Evolutionary conservation across 768 basidiomycete genomes (phyloP).

Genomic region (Trametes elegans): DNA sequence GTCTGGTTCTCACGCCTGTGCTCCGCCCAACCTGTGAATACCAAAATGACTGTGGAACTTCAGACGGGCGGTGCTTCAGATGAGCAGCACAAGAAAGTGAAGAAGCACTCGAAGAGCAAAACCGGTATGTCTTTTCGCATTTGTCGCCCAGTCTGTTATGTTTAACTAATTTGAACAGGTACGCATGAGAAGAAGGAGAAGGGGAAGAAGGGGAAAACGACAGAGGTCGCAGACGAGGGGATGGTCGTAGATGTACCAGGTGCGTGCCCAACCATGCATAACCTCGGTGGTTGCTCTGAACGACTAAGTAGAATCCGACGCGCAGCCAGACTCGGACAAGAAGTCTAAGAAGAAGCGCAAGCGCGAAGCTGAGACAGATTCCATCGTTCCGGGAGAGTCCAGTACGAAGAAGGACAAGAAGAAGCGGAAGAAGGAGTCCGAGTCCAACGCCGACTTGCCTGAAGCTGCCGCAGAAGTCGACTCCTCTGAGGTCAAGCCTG

Average conservation of each 20-base stretch:
- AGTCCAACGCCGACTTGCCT: conserved; percentile 21
- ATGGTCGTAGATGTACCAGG: conserved; percentile 5
- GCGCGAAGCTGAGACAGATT: conserved; percentile 34
- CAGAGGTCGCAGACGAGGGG: background rate
- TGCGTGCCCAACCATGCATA: background rate
- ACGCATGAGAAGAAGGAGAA: conserved; percentile 16
- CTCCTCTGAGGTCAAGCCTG: conserved; percentile 6
- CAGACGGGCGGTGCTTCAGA: too few relatives aligned
- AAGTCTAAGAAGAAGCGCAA: conserved; percentile 44
- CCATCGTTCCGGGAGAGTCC: conserved; percentile 5
- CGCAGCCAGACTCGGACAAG: conserved; percentile 25
- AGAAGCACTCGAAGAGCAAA: background rate
- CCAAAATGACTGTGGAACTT: too few relatives aligned
- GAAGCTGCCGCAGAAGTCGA: conserved; percentile 12
- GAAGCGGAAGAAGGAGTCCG: conserved; percentile 39
- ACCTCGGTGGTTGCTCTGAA: background rate
- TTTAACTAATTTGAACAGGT: background rate
- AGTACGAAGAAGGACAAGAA: conserved; percentile 34
- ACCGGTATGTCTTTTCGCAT: conserved; percentile 18
- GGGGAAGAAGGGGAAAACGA: conserved; percentile 10
- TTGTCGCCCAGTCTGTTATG: background rate
- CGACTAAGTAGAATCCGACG: background rate
- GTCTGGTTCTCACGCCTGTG: too few relatives aligned
- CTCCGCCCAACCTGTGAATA: too few relatives aligned
- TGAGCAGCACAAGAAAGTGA: background rate